Evolutionary conservation across 495 filamentous ascomycete genomes (phyloP), one percentile per base, ranked within the genome.

Genomic region (Aspergillus saccharolyticus): DNA sequence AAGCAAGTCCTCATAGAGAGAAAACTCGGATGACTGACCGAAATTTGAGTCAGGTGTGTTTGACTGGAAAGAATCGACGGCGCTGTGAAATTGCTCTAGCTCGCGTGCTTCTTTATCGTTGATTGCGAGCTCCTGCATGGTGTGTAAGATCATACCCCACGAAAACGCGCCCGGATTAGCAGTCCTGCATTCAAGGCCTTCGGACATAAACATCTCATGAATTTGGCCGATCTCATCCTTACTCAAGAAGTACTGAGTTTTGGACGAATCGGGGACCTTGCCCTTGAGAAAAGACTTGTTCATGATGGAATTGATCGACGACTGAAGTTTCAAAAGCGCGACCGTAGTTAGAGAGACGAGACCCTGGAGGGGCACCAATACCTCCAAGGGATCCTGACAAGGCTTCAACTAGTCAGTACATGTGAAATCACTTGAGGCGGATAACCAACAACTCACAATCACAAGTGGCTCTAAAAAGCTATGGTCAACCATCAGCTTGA

Each of bases 81-180:
- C 85, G 52, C 74, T 81, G 56, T 84, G 76, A 28, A 84, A 83
- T 59, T 86, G 83, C 44, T 83, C 74, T n/a, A 81, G 52, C 59
- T 88, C 87, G 53, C 81, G 75, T 28, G 71, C 75, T 48, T 88
- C 82, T 46, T 78, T 81, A 42, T 84, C 75, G 45, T 74, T 73
- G 28, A 81, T 72, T 48, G 84, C 86, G 3, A 78, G 73, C 30
- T 85, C 72, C 63, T 79, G 78, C 75, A 91, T 82, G 7, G 79
- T 79, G 59, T 89, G 78, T n/a, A 90, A 70, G 18, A 96, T 79
- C 49, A 91, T 69, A 10, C 84, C 81, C 91, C 90, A 96, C 9
- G 88, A 82, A 53, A 91, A 87, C 21, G 86, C 76, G 21, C 86
- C 82, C 12, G 88, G 88, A 51, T 79, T 84, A 2, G 85, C 85